phyloP scores from a whole-genome alignment of 441 rosid species.

The Pelargonium fulgidum region DNA sequence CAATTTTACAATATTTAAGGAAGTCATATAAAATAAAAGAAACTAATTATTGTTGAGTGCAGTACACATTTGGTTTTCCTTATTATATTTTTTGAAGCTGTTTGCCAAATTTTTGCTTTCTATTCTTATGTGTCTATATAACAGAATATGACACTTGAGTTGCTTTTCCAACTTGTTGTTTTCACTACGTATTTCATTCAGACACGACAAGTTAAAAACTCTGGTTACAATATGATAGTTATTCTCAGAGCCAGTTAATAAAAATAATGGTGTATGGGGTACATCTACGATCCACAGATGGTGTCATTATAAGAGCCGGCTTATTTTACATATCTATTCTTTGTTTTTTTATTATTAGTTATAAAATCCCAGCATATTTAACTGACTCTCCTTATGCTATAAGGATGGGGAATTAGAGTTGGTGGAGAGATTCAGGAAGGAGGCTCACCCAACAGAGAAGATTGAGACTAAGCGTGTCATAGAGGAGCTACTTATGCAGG shows the following conservation, averaged over 20 bases:
- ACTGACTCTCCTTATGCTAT: constrained; percentile 22
- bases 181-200: neutral
- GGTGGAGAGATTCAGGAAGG: constrained; percentile 20
- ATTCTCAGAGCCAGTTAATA: neutral
- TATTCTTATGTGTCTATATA: neutral
- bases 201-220: neutral
- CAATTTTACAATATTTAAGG: neutral
- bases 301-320: neutral
- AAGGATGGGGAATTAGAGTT: constrained; percentile 20
- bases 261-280: neutral
- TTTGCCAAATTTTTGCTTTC: neutral
- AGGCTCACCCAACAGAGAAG: constrained; percentile 31
- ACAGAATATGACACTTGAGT: neutral
- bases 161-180: neutral
- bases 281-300: neutral
- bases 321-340: neutral
- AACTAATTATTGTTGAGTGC: neutral
- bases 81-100: neutral
- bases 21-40: neutral
- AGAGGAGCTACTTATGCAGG: constrained; percentile 68
- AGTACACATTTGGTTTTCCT: neutral
- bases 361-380: neutral
- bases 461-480: constrained; percentile 54
- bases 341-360: too few species aligned
- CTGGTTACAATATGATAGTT: neutral